Evolutionary conservation across 163 green algal species (phyloP), one percentile per base, ranked within the genome.

Genomic region (Scenedesmus sp.): DNA sequence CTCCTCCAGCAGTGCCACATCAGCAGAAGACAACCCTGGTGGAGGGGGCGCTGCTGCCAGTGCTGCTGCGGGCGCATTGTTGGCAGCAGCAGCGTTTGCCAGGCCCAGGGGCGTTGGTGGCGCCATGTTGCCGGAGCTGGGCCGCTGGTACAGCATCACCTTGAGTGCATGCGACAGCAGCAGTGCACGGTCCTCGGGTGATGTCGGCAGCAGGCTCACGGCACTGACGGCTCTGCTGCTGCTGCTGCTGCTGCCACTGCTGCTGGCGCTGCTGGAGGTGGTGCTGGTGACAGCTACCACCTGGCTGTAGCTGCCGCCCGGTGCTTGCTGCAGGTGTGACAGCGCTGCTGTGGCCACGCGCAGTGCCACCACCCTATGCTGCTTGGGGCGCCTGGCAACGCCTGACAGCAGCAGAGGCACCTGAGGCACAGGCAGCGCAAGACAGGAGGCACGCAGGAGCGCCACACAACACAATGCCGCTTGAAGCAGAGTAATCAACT

Each of bases 311-410:
- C 33, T 49, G 35, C 73, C 35, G n/a, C 68, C n/a, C 73, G 37
- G 81, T 46, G 92, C 84, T 46, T 51, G 87, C 43, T 87, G 88
- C 44, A 95, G 49, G 24, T 78, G 20, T 72, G 94, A 84, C 78
- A 97, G 84, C 0, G 92, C 94, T 30, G 92, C 37, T 0, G 94
- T 73, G 0, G 94, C 95, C 86, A 97, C 91, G 33, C 97, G 94
- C 81, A 98, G 93, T 42, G 96, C 88, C n/a, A 98, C 97, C 18
- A 92, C 89, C 22, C 92, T 92, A 53, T 99, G 97, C 92, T 96
- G 94, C 16, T 73, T 6, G 9, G 95, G 83, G 0, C 95, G 94
- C 0, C 13, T 37, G 3, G 88, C 87, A 10, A 99, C 83, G 37
- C 95, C 95, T 1, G 70, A 4, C 33, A 99, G 90, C 88, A 99